These are phyloP conservation scores for Rhodotorula sp. DNA, from an alignment of 1,284 basidiomycete species.

Conservation along the genomic window DNA sequence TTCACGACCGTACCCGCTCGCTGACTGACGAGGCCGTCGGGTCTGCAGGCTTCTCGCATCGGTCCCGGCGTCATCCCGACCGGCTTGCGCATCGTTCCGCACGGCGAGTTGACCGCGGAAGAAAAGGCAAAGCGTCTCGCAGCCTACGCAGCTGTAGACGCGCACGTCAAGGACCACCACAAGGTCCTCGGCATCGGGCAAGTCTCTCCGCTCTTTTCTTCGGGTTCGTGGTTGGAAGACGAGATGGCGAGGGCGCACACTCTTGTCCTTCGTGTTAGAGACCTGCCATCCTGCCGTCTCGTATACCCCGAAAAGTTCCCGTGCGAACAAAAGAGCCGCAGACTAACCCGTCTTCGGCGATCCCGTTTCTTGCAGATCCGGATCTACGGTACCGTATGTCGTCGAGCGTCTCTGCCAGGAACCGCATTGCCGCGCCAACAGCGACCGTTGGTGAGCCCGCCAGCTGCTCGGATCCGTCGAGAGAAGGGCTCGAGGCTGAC, in stretches of 20 bases:
- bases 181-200: constrained; percentile 90
- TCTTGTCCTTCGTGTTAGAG: background rate
- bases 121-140: constrained; percentile 75
- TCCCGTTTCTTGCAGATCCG: constrained; percentile 49
- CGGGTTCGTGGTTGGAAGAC: background rate
- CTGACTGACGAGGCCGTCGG: background rate
- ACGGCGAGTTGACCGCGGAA: constrained; percentile 32
- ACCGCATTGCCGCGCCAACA: constrained; percentile 72
- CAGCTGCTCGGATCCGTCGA: too few species aligned
- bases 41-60: constrained; percentile 29
- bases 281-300: background rate
- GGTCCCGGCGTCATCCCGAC: constrained; percentile 30
- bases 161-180: constrained; percentile 77
- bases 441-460: constrained; percentile 49
- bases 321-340: background rate
- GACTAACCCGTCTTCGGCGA: background rate
- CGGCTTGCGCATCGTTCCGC: constrained; percentile 17
- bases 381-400: constrained; percentile 96
- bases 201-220: constrained; percentile 45
- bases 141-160: constrained; percentile 91
- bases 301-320: background rate
- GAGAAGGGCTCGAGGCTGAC: background rate
- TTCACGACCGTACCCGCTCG: too few species aligned
- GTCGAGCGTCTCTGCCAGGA: constrained; percentile 83
- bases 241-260: too few species aligned